phyloP scores from a whole-genome alignment of 768 basidiomycete species.

The Lactarius deliciosus region DNA sequence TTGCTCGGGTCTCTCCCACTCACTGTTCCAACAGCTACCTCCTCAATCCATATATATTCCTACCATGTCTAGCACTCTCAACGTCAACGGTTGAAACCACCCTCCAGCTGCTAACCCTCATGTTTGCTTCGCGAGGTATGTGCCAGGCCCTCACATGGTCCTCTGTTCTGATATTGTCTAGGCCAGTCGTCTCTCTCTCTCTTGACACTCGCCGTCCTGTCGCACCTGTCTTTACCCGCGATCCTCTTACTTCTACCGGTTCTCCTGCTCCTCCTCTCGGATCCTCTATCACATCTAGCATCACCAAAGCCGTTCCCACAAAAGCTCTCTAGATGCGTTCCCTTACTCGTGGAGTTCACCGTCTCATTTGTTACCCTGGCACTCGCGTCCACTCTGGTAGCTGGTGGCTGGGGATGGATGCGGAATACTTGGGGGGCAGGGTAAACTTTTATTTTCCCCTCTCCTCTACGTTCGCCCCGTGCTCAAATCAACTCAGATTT shows the following conservation, averaged over 20 bases:
- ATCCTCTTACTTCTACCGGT: slow-evolving; percentile 65
- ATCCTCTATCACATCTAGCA: slow-evolving; percentile 66
- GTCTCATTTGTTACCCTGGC: slow-evolving; percentile 51
- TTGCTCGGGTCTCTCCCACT: neutral
- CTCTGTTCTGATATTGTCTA: slow-evolving; percentile 34
- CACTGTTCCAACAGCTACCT: slow-evolving; percentile 58
- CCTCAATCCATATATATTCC: slow-evolving; percentile 84
- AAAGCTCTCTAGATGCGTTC: slow-evolving; percentile 30
- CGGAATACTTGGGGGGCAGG: slow-evolving; percentile 81
- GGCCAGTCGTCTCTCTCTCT: slow-evolving; percentile 59
- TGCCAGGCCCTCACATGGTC: neutral
- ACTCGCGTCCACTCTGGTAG: slow-evolving; percentile 51
- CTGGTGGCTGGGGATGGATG: slow-evolving; percentile 69
- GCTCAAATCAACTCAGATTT: slow-evolving; percentile 47
- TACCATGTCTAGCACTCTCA: slow-evolving; percentile 78
- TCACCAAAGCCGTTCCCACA: slow-evolving; percentile 46
- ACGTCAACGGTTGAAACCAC: slow-evolving; percentile 83
- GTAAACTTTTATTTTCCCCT: slow-evolving; percentile 44
- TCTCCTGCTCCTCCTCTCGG: slow-evolving; percentile 61
- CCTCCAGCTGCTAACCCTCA: slow-evolving; percentile 60
- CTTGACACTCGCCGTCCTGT: slow-evolving; percentile 65
- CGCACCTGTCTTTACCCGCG: slow-evolving; percentile 73
- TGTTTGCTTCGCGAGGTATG: slow-evolving; percentile 69
- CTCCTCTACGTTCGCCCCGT: slow-evolving; percentile 9
- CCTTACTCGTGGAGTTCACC: slow-evolving; percentile 50